Evolutionary conservation across 2,329 filamentous ascomycete genomes (phyloP).

Genomic region (Sodiomyces alkalinus): DNA sequence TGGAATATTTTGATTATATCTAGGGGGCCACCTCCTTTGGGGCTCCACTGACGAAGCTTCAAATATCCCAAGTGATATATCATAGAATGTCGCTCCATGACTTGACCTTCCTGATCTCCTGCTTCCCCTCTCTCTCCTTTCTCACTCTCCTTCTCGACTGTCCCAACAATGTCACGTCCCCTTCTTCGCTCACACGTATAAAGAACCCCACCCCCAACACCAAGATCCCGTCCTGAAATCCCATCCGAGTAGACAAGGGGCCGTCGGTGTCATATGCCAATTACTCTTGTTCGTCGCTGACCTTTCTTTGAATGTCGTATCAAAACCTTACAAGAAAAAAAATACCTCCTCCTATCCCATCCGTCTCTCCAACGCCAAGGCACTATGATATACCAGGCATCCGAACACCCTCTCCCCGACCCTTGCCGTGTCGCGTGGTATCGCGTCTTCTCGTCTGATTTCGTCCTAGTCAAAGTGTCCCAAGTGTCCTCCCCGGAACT

Average conservation of each 20-base stretch:
- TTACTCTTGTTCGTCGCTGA: background rate
- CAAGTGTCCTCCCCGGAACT: background rate
- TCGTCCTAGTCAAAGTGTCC: background rate
- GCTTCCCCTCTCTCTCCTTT: no score
- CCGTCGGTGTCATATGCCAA: no score
- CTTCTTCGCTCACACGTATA: background rate
- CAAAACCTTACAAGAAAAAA: conserved; percentile 7
- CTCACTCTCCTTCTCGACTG: no score
- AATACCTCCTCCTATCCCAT: conserved; percentile 1
- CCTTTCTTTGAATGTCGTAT: conserved; percentile 2
- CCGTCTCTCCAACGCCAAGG: conserved; percentile 8
- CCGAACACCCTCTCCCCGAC: conserved; percentile 2
- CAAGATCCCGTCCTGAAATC: no score
- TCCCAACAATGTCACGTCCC: background rate
- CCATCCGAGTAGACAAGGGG: no score
- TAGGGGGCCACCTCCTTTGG: no score
- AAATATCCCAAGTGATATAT: no score
- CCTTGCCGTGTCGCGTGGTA: conserved; percentile 9
- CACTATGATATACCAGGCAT: conserved; percentile 8
- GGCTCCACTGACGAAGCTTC: no score
- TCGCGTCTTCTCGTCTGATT: conserved; percentile 4
- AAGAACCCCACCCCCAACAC: no score
- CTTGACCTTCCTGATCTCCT: no score
- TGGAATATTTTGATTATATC: no score
- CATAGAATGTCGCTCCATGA: no score